A percentile compares a stretch with the other conserved stretches of the same genome.
Conservation (phyloP, 2,329 filamentous ascomycete genomes). For the Nannizzia gypsea region DNA sequence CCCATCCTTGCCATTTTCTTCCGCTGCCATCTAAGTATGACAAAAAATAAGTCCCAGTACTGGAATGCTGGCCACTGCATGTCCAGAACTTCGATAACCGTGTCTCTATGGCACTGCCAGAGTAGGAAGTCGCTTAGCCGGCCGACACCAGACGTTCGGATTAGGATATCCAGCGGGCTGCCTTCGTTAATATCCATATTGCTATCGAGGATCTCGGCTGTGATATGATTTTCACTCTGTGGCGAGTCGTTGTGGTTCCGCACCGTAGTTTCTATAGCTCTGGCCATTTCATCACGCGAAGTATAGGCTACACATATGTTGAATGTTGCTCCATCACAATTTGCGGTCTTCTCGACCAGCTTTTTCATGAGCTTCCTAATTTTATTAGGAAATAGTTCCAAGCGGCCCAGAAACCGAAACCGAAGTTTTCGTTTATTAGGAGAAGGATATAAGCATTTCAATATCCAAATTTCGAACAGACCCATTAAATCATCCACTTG, state of each 20-base stretch:
- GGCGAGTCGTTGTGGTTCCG: background rate
- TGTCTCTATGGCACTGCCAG: slow-evolving; percentile 5
- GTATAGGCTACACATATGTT: background rate
- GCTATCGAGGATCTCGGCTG: background rate
- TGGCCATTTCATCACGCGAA: background rate
- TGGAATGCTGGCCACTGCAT: background rate
- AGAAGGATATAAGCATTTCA: no score
- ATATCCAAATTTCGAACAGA: background rate
- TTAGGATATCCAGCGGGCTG: slow-evolving; percentile 11
- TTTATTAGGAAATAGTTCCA: background rate
- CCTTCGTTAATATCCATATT: slow-evolving; percentile 5
- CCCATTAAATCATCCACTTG: slow-evolving; percentile 10
- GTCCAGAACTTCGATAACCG: background rate
- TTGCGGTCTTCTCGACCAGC: background rate
- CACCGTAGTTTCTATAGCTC: background rate
- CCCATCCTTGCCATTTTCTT: background rate
- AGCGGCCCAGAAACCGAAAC: background rate
- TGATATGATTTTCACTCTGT: background rate
- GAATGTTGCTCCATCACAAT: background rate
- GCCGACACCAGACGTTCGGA: slow-evolving; percentile 12
- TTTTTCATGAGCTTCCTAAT: background rate
- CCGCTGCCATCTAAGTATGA: background rate
- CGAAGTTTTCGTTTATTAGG: background rate
- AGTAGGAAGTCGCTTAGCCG: slow-evolving; percentile 14
- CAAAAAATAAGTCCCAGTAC: background rate